A percentile compares a stretch with the other conserved stretches of the same genome.
Evolutionary conservation across 805 yeast genomes (phyloP).

Genomic region (Wickerhamomyces alni): DNA sequence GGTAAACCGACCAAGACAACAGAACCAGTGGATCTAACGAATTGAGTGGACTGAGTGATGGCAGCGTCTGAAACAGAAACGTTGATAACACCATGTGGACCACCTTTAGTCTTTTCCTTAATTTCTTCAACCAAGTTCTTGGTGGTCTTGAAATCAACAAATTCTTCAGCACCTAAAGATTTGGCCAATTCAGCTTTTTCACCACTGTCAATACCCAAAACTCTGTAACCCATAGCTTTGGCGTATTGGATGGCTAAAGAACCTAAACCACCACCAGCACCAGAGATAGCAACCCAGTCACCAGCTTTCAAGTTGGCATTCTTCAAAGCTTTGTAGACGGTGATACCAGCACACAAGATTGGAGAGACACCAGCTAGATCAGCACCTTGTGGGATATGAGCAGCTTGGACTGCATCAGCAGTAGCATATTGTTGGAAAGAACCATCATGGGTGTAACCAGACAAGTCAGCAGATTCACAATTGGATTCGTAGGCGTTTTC

Average conservation of each 20-base stretch:
- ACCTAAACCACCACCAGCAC: constrained; percentile 76
- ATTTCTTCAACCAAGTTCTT: constrained; percentile 50
- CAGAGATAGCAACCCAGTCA: constrained; percentile 66
- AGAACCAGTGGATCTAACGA: constrained; percentile 60
- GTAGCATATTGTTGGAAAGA: constrained; percentile 87
- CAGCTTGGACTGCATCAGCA: constrained; percentile 85
- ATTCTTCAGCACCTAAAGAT: constrained; percentile 56
- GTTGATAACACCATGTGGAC: constrained; percentile 67
- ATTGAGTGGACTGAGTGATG: constrained; percentile 50
- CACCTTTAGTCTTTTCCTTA: constrained; percentile 54
- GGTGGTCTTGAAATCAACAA: constrained; percentile 50
- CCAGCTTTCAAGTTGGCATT: constrained; percentile 64
- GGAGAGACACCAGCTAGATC: constrained; percentile 77
- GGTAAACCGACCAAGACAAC: constrained; percentile 73
- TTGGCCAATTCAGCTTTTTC: constrained; percentile 28
- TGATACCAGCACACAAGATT: constrained; percentile 84
- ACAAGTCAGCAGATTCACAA: constrained; percentile 64
- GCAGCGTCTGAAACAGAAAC: constrained; percentile 66
- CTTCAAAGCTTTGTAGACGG: constrained; percentile 86
- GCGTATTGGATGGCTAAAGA: constrained; percentile 69
- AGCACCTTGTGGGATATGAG: constrained; percentile 63
- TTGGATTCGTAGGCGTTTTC: constrained; percentile 46
- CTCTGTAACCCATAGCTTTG: constrained; percentile 66
- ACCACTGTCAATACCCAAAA: constrained; percentile 63
- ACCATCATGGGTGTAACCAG: constrained; percentile 87